phyloP scores from a whole-genome alignment of 768 basidiomycete species.

The Psilocybe cubensis region DNA sequence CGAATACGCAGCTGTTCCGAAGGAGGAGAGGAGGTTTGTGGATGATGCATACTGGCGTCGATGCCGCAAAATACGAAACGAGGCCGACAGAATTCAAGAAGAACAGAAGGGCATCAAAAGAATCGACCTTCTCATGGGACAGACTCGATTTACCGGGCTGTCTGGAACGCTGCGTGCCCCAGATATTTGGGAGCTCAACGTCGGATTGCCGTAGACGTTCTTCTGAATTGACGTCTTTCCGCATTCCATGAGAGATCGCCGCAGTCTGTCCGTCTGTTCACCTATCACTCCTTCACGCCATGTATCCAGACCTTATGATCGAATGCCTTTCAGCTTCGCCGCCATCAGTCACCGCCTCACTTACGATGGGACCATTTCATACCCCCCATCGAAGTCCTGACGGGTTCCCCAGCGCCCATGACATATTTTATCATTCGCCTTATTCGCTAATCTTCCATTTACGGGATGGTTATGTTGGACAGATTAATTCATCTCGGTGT shows the following conservation, averaged over 20 bases:
- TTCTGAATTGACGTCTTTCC: conserved; percentile 1
- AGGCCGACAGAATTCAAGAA: conserved; percentile 37
- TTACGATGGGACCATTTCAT: not conserved
- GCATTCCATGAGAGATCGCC: conserved; percentile 1
- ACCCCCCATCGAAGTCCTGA: not conserved
- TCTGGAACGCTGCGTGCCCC: conserved; percentile 44
- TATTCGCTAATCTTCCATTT: conserved; percentile 6
- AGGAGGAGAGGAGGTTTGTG: conserved; percentile 39
- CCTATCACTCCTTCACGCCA: not conserved
- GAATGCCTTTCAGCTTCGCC: conserved; percentile 1
- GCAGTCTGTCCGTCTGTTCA: not conserved
- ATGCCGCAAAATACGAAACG: conserved; percentile 35
- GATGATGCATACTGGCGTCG: conserved; percentile 50
- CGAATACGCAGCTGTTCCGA: conserved; percentile 46
- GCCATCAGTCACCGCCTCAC: not conserved
- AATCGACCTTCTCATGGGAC: conserved; percentile 56
- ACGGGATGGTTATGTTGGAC: not conserved
- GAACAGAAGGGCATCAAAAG: conserved; percentile 53
- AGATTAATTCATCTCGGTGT: conserved; percentile 5
- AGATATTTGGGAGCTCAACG: conserved; percentile 49
- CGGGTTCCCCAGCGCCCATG: not conserved
- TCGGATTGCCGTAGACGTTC: conserved; percentile 24
- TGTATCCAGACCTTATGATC: conserved; percentile 5
- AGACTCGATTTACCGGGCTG: conserved; percentile 51
- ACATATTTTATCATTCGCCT: conserved; percentile 15